A percentile compares a stretch with the other conserved stretches of the same genome.
Evolutionary conservation across 768 basidiomycete species (phyloP).

Genomic region (Podaxis sp.): DNA sequence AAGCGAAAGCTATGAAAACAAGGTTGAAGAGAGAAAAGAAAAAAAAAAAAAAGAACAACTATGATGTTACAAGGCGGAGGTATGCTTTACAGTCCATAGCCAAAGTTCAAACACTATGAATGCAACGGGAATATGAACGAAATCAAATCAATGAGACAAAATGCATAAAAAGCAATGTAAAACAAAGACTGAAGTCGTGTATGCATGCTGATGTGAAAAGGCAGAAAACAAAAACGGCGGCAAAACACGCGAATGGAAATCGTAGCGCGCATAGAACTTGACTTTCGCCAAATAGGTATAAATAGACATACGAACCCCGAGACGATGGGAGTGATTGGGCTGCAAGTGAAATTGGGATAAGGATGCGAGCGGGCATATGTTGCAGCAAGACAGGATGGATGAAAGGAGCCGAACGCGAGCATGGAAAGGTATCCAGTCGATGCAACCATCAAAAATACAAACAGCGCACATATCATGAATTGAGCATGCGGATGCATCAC

Average conservation of each 20-base stretch:
- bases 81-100: slow-evolving; percentile 8
- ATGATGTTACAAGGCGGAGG: slow-evolving; percentile 10
- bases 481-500: slow-evolving; percentile 13
- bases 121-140: slow-evolving; percentile 15
- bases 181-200: neutral
- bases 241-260: neutral
- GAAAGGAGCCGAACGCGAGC: neutral
- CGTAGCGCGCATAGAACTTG: neutral
- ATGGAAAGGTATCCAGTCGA: neutral
- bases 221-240: slow-evolving; percentile 9
- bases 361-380: neutral
- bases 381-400: neutral
- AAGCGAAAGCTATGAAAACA: slow-evolving; percentile 4
- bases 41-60: neutral
- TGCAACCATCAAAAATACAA: neutral
- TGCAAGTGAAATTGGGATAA: neutral
- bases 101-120: slow-evolving; percentile 10
- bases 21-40: slow-evolving; percentile 1
- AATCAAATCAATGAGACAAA: slow-evolving; percentile 13
- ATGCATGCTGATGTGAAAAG: slow-evolving; percentile 7
- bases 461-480: neutral
- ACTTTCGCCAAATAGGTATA: slow-evolving; percentile 5
- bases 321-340: neutral
- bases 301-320: slow-evolving; percentile 1
- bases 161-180: slow-evolving; percentile 5